Evolutionary conservation across 2,329 filamentous ascomycete species (phyloP).

Genomic region (Rutstroemia sp.): DNA sequence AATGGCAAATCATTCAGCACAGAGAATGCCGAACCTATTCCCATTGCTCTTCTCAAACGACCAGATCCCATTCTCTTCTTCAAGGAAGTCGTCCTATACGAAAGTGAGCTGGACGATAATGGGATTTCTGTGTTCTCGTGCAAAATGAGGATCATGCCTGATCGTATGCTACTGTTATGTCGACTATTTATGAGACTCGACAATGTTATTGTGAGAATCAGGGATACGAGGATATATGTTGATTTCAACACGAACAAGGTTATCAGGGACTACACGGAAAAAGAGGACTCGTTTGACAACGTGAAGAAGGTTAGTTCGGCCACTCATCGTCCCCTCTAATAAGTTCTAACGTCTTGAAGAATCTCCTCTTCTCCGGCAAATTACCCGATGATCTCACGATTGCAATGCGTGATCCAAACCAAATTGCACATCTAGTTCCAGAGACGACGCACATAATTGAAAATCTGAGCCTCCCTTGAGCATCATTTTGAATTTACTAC

Average conservation of each 20-base stretch:
- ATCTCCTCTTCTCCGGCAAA: conserved; percentile 41
- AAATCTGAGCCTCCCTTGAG: conserved; percentile 21
- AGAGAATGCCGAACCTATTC: conserved; percentile 46
- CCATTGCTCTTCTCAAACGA: conserved; percentile 76
- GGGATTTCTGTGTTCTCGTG: conserved; percentile 84
- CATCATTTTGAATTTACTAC: neutral
- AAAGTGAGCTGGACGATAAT: conserved; percentile 97
- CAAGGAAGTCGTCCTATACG: conserved; percentile 91
- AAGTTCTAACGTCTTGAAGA: conserved; percentile 30
- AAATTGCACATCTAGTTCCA: conserved; percentile 60
- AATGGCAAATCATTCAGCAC: conserved; percentile 23
- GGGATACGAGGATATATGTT: conserved; percentile 86
- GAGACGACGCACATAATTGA: conserved; percentile 65
- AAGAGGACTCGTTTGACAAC: conserved; percentile 72
- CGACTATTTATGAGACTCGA: conserved; percentile 92
- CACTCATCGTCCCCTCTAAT: neutral
- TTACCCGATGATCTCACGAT: conserved; percentile 67
- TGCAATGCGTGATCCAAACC: conserved; percentile 72
- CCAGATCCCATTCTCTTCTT: conserved; percentile 95
- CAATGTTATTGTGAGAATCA: conserved; percentile 76
- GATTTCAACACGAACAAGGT: conserved; percentile 77
- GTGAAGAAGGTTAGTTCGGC: conserved; percentile 56
- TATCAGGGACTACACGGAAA: conserved; percentile 82
- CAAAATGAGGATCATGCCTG: conserved; percentile 90
- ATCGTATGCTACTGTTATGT: conserved; percentile 74